Evolutionary conservation across 495 filamentous ascomycete genomes (phyloP).

Genomic region (Xylaria palmicola): DNA sequence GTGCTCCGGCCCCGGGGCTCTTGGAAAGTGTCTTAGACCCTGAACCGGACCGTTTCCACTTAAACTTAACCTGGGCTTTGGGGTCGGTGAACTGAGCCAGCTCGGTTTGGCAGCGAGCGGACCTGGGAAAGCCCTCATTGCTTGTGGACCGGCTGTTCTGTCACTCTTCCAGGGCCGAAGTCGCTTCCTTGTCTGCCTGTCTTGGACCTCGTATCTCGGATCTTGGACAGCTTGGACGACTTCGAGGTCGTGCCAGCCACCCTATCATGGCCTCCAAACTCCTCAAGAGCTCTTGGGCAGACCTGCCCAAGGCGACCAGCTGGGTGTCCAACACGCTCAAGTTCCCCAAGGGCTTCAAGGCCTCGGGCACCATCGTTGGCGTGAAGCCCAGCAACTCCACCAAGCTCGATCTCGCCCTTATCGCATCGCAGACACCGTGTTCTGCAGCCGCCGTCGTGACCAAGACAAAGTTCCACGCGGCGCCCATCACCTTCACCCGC

Average conservation of each 20-base stretch:
- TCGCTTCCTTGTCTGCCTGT: neutral
- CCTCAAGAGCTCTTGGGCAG: slow-evolving; percentile 13
- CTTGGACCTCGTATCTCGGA: no score
- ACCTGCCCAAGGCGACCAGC: slow-evolving; percentile 15
- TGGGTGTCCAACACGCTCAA: slow-evolving; percentile 52
- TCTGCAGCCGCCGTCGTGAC: slow-evolving; percentile 95
- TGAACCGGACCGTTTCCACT: neutral
- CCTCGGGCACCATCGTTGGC: slow-evolving; percentile 85
- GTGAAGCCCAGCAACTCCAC: slow-evolving; percentile 90
- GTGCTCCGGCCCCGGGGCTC: no score
- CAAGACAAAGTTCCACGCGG: slow-evolving; percentile 97
- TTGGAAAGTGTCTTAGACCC: neutral
- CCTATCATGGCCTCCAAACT: slow-evolving; percentile 11
- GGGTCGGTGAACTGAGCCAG: neutral
- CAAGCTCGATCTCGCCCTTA: slow-evolving; percentile 84
- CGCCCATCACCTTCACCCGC: slow-evolving; percentile 82
- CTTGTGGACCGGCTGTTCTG: neutral
- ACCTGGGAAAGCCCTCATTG: neutral
- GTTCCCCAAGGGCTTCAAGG: slow-evolving; percentile 87
- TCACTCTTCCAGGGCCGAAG: neutral
- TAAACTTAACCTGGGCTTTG: no score
- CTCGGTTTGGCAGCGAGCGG: slow-evolving; percentile 1
- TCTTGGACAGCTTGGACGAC: neutral
- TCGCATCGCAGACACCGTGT: slow-evolving; percentile 84
- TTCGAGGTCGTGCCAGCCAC: neutral